A percentile compares a stretch with the other conserved stretches of the same genome.
phyloP scores from a whole-genome alignment of 73 alveolate species.

The Vitrella brassicaformis region DNA sequence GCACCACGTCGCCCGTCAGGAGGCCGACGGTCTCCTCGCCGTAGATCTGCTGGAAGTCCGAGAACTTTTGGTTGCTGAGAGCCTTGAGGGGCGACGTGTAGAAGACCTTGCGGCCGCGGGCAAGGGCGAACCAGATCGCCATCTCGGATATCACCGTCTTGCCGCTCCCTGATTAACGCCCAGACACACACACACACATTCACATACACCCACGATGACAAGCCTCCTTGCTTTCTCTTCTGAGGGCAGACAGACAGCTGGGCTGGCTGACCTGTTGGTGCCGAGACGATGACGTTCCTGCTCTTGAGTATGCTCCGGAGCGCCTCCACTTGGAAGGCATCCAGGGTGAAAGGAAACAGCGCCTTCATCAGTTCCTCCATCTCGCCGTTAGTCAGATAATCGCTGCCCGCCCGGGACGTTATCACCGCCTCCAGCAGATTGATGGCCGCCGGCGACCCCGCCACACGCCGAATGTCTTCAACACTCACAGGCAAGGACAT shows the following conservation, averaged over 20 bases:
- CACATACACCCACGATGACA: too few relatives aligned
- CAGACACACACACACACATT: slow-evolving; percentile 93
- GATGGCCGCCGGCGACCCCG: too few relatives aligned
- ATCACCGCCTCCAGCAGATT: too few relatives aligned
- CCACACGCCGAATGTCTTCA: too few relatives aligned
- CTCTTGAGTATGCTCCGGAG: background rate
- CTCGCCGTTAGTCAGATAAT: too few relatives aligned
- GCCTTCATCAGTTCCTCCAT: too few relatives aligned
- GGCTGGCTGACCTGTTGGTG: too few relatives aligned
- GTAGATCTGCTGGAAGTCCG: slow-evolving; percentile 82
- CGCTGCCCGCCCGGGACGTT: too few relatives aligned
- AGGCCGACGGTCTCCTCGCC: slow-evolving; percentile 84
- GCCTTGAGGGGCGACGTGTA: slow-evolving; percentile 97
- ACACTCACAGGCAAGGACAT: too few relatives aligned
- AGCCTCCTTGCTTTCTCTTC: too few relatives aligned
- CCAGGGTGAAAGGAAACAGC: background rate
- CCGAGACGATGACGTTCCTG: background rate
- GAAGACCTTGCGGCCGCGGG: slow-evolving; percentile 66
- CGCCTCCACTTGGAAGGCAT: background rate
- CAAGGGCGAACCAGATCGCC: slow-evolving; percentile 84
- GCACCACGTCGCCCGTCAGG: slow-evolving; percentile 44
- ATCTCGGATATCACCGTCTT: slow-evolving; percentile 96
- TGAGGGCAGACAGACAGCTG: too few relatives aligned
- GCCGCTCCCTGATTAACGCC: slow-evolving; percentile 97
- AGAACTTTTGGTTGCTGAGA: slow-evolving; percentile 79